Conservation (phyloP, 805 yeast genomes). For the Kregervanrija pseudodelftensis region DNA sequence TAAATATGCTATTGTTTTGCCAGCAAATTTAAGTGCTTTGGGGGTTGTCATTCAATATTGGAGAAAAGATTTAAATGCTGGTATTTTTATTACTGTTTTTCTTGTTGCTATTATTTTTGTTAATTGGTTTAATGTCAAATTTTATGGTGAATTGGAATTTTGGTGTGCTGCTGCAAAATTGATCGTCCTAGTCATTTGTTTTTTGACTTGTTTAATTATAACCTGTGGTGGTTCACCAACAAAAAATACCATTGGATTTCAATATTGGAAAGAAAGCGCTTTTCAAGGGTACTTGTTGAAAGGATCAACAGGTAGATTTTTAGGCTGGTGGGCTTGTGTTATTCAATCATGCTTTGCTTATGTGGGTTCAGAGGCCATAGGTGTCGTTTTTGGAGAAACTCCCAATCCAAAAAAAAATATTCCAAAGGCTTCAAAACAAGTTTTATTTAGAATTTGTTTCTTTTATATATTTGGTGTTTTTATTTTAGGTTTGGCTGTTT, state of each 20-base stretch:
- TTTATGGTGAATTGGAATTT: slow-evolving; percentile 44
- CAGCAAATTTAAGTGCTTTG: slow-evolving; percentile 42
- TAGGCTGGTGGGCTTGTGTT: slow-evolving; percentile 37
- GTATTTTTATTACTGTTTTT: slow-evolving; percentile 37
- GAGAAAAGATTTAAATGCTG: slow-evolving; percentile 40
- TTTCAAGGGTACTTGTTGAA: slow-evolving; percentile 31
- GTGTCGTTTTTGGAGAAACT: slow-evolving; percentile 42
- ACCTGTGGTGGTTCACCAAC: slow-evolving; percentile 45
- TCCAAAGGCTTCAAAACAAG: slow-evolving; percentile 46
- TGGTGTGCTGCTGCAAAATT: slow-evolving; percentile 36
- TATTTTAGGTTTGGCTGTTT: slow-evolving; percentile 46
- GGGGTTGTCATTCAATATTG: slow-evolving; percentile 42
- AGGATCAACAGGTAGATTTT: slow-evolving; percentile 39
- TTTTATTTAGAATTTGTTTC: slow-evolving; percentile 45
- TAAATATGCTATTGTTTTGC: slow-evolving; percentile 37
- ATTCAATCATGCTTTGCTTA: slow-evolving; percentile 34
- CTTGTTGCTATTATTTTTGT: slow-evolving; percentile 34
- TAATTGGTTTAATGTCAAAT: slow-evolving; percentile 36
- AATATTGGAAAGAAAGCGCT: slow-evolving; percentile 25
- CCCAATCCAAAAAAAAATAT: slow-evolving; percentile 40
- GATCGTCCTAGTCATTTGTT: slow-evolving; percentile 35
- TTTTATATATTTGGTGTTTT: slow-evolving; percentile 43
- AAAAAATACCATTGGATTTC: slow-evolving; percentile 32
- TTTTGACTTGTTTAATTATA: slow-evolving; percentile 23
- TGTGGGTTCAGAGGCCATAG: slow-evolving; percentile 45